Evolutionary conservation across 2,329 filamentous ascomycete genomes (phyloP).

Genomic region (Chrysoporthe deuterocubensis): DNA sequence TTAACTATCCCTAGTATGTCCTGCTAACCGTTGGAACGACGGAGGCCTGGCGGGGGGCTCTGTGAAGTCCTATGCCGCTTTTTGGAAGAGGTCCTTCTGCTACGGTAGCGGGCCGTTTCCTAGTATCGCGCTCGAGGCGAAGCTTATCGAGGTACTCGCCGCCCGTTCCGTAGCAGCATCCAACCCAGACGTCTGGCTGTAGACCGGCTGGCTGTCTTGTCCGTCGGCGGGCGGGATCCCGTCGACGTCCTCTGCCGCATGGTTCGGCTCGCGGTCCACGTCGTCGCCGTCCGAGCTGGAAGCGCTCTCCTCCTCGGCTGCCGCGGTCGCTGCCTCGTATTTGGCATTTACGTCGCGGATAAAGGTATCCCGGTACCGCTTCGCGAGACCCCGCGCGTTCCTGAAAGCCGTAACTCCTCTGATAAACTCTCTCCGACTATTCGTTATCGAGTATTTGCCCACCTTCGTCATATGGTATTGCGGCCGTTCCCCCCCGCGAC

Average conservation of each 20-base stretch:
- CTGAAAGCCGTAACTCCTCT: constrained; percentile 43
- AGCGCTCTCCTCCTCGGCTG: not conserved
- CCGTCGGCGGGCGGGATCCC: not conserved
- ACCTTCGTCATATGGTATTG: constrained; percentile 49
- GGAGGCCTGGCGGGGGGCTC: too few relatives aligned
- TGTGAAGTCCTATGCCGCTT: too few relatives aligned
- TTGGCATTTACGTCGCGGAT: constrained; percentile 38
- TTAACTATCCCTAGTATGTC: too few relatives aligned
- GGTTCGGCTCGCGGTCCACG: not conserved
- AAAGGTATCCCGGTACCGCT: constrained; percentile 41
- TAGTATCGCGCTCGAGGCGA: too few relatives aligned
- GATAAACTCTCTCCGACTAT: constrained; percentile 37
- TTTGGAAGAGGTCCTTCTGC: too few relatives aligned
- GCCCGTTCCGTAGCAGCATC: too few relatives aligned
- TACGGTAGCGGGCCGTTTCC: too few relatives aligned
- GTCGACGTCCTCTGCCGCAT: not conserved
- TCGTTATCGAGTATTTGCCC: constrained; percentile 35
- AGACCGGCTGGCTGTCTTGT: too few relatives aligned
- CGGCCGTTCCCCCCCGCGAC: constrained; percentile 35
- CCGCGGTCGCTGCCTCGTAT: not conserved
- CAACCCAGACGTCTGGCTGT: too few relatives aligned
- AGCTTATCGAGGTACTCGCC: too few relatives aligned
- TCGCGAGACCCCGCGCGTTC: constrained; percentile 45
- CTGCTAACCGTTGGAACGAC: too few relatives aligned
- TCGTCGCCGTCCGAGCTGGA: not conserved